Percentiles rank a stretch among this genome's conserved stretches.
Evolutionary conservation across 768 basidiomycete genomes (phyloP).

Genomic region (Melanogaster broomeanus): DNA sequence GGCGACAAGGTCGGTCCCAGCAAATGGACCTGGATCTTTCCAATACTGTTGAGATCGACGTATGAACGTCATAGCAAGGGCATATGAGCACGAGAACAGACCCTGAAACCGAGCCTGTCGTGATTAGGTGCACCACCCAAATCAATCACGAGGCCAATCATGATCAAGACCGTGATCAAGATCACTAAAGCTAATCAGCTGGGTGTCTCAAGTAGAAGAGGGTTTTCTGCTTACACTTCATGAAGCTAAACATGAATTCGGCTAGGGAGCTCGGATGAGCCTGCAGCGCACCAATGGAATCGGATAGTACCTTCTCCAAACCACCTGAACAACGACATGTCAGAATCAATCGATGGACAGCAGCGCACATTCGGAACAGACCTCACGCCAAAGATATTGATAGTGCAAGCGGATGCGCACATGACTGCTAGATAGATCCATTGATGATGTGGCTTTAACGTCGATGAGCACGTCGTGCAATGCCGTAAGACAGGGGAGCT

Average conservation of each 20-base stretch:
- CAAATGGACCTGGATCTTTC: slow-evolving; percentile 52
- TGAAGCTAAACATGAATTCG: slow-evolving; percentile 60
- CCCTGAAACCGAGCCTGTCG: slow-evolving; percentile 68
- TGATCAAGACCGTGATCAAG: slow-evolving; percentile 61
- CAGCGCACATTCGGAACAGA: slow-evolving; percentile 21
- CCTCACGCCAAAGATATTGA: slow-evolving; percentile 73
- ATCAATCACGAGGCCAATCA: slow-evolving; percentile 67
- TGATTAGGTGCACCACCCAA: slow-evolving; percentile 75
- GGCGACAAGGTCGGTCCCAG: not conserved
- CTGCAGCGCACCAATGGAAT: too few species aligned
- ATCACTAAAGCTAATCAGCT: slow-evolving; percentile 38
- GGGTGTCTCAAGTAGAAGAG: not conserved
- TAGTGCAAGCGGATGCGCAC: slow-evolving; percentile 54
- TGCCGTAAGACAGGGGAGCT: slow-evolving; percentile 10
- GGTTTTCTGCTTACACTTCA: slow-evolving; percentile 50
- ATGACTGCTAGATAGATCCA: slow-evolving; percentile 60
- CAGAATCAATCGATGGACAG: not conserved
- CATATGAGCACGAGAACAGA: slow-evolving; percentile 27
- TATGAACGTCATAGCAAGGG: slow-evolving; percentile 15
- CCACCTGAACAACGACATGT: slow-evolving; percentile 37
- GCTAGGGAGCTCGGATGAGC: not conserved
- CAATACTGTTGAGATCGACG: slow-evolving; percentile 37
- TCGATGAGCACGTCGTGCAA: not conserved
- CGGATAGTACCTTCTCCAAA: slow-evolving; percentile 58
- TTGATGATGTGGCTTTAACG: slow-evolving; percentile 45